Conservation (phyloP, 345 rosid species). For the Rubroshorea leprosula region DNA sequence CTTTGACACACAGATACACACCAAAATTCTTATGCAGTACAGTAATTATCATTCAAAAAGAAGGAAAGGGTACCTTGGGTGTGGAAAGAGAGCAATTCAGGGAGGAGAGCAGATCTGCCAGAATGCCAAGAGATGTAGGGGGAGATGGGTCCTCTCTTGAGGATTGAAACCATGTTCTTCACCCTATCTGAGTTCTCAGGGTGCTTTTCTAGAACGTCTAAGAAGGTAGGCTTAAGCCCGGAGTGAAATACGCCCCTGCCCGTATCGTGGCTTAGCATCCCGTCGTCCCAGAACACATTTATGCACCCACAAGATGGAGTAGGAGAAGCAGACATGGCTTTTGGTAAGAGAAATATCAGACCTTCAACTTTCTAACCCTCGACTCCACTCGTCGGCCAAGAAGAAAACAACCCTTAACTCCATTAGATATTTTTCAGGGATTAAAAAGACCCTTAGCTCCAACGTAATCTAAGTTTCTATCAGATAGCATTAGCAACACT, state of each 20-base stretch:
- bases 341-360: background rate
- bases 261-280: conserved; percentile 66
- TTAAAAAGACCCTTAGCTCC: too few relatives aligned
- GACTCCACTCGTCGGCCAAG: too few relatives aligned
- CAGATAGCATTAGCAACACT: too few relatives aligned
- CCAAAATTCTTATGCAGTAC: background rate
- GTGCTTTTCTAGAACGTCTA: conserved; percentile 69
- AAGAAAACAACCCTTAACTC: too few relatives aligned
- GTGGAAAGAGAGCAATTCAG: conserved; percentile 72
- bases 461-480: too few relatives aligned
- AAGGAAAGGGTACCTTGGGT: conserved; percentile 34
- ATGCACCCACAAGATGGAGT: conserved; percentile 21
- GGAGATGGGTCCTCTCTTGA: conserved; percentile 69
- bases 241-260: conserved; percentile 68
- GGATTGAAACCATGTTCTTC: conserved; percentile 81
- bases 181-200: conserved; percentile 78
- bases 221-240: conserved; percentile 62
- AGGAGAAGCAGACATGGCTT: background rate
- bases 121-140: conserved; percentile 60
- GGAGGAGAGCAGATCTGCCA: conserved; percentile 46
- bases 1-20: background rate
- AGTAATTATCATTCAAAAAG: background rate
- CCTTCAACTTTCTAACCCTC: too few relatives aligned
- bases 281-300: conserved; percentile 79
- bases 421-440: too few relatives aligned